Base-by-base conservation (phyloP, 2,329 filamentous ascomycete species). In the Sordariomycetes sp. region DNA sequence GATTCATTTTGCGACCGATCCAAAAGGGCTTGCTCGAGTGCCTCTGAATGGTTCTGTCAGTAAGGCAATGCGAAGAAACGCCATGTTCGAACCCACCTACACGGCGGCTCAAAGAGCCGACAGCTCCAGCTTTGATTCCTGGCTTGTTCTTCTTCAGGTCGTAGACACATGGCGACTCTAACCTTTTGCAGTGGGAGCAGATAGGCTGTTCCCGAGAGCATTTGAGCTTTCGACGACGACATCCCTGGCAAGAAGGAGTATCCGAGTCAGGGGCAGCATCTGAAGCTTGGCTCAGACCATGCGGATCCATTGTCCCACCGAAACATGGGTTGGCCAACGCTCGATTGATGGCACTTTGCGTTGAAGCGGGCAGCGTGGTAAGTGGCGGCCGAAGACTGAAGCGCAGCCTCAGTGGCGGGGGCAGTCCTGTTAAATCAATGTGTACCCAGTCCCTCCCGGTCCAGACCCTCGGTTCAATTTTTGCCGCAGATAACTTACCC, bases 131-230 rank as follows among this genome's bases (percentile, higher is more conserved):
- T 30, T 46, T 47, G 23, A 48, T 38, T 5, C 46, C 46, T 2
- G 46, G 46, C 27, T 47, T 46, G 29, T 42, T 45, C 35, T 44
- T 45, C 35, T 44, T 47, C 12, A 44, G 20, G 25, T 47, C 44
- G 27, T 48, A 48, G 8, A 45, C 42, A 34, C 41, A 48, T 5
- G 41, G 40, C n/a, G 44, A 43, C 18, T 50, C 42, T 10, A 53
- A 39, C 38, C 50, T 42, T 18, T 38, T 41, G 39, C 54, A 58
- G 20, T 58, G 48, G 3, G 46, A 42, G 35, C 55, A 58, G 7
- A 41, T 34, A n/a, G 54, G 54, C 25, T 46, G 42, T 28, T 58
- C 52, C 16, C 53, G 43, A n/a, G 50, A 55, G 40, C 55, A 59
- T 32, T 45, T 48, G 23, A 58, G 44, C 42, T 58, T 59, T 6